phyloP scores from a whole-genome alignment of 345 rosid genomes.

The Eucalyptus viminalis region DNA sequence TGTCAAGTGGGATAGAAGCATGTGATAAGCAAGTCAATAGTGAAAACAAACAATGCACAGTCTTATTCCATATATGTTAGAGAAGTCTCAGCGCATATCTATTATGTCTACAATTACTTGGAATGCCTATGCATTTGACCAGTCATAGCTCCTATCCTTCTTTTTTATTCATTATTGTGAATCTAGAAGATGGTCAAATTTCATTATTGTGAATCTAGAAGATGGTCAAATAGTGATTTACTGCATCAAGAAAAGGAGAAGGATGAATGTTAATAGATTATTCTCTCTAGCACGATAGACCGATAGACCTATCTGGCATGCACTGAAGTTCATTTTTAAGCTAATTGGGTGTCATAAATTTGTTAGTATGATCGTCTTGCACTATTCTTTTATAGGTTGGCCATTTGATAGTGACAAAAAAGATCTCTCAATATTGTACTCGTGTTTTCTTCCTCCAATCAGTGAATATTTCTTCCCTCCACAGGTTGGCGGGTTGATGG shows the following conservation, averaged over 20 bases:
- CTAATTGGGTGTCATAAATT: not conserved
- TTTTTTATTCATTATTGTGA: not conserved
- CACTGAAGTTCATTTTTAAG: not conserved
- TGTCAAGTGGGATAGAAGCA: not conserved
- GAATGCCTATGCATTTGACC: not conserved
- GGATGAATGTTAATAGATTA: not conserved
- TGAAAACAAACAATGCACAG: not conserved
- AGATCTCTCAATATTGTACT: not conserved
- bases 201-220: not conserved
- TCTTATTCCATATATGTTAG: not conserved
- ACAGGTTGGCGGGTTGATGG: constrained; percentile 88
- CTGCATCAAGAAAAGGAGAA: not conserved
- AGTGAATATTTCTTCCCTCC: not conserved
- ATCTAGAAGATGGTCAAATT: not conserved
- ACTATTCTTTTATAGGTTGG: not conserved
- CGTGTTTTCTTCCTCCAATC: not conserved
- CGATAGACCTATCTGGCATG: not conserved
- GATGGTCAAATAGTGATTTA: not conserved
- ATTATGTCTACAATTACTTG: not conserved
- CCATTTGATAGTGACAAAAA: not conserved
- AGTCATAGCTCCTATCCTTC: not conserved
- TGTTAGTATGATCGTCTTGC: not conserved
- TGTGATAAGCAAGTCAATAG: not conserved
- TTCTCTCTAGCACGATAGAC: not conserved
- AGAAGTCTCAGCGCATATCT: not conserved